Percentiles rank a stretch among this genome's conserved stretches.
Conservation (phyloP, 768 basidiomycete species). For the Lactarius trivialis region DNA sequence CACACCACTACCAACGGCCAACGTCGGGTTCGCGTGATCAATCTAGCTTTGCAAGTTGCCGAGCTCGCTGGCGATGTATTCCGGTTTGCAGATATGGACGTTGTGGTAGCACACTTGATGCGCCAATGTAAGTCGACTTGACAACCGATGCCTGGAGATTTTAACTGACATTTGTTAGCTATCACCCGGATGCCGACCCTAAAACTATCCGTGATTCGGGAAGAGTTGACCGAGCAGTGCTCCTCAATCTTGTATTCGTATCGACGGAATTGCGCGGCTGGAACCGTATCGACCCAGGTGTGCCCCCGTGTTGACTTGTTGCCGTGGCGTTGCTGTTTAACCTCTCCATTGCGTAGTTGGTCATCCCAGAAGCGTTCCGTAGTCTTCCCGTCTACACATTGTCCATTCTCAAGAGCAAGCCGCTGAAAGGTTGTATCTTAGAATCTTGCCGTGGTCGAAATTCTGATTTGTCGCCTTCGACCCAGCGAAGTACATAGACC, state of each 20-base stretch:
- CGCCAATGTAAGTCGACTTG: conserved; percentile 60
- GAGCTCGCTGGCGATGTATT: conserved; percentile 88
- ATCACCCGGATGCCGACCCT: conserved; percentile 55
- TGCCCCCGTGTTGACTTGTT: conserved; percentile 19
- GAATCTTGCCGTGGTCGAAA: background rate
- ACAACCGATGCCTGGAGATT: background rate
- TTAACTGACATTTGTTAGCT: conserved; percentile 39
- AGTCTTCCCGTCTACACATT: conserved; percentile 77
- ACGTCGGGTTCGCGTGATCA: conserved; percentile 77
- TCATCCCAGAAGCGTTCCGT: conserved; percentile 91
- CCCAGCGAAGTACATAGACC: conserved; percentile 76
- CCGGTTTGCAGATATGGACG: conserved; percentile 85
- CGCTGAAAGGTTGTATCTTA: conserved; percentile 68
- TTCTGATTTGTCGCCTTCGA: background rate
- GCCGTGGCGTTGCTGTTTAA: background rate
- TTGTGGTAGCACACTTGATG: conserved; percentile 62
- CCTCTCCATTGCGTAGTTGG: conserved; percentile 48
- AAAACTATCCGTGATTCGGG: conserved; percentile 69
- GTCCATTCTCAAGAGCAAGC: conserved; percentile 80
- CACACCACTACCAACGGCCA: conserved; percentile 77
- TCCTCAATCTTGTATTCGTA: conserved; percentile 80
- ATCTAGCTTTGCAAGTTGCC: conserved; percentile 77
- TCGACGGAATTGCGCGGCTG: conserved; percentile 78
- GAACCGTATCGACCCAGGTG: conserved; percentile 75
- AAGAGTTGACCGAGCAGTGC: conserved; percentile 78